Percentiles rank a stretch among this genome's conserved stretches.
These are phyloP conservation scores for Cylindrotheca fusiformis DNA, from an alignment of 108 stramenopile genomes.

Conservation along the genomic window DNA sequence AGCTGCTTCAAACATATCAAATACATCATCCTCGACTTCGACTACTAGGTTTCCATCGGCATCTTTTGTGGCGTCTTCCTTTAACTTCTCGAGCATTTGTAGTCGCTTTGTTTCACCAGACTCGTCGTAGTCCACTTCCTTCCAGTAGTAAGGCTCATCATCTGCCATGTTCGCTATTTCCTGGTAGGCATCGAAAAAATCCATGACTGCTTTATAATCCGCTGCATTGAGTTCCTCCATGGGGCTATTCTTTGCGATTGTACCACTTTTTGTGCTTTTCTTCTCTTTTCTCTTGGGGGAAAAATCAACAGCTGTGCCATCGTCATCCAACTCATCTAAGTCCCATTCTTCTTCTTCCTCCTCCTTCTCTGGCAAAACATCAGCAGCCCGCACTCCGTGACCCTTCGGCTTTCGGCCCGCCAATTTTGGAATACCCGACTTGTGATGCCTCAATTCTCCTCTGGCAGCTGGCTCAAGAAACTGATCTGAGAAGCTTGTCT, in stretches of 20 bases:
- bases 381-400: slow-evolving; percentile 39
- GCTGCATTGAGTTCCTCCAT: slow-evolving; percentile 15
- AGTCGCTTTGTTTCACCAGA: neutral
- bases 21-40: slow-evolving; percentile 34
- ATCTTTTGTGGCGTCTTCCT: slow-evolving; percentile 24
- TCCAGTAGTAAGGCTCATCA: slow-evolving; percentile 29
- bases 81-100: slow-evolving; percentile 14
- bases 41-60: slow-evolving; percentile 28
- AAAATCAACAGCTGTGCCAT: slow-evolving; percentile 16
- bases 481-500: slow-evolving; percentile 33
- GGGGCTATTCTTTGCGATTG: slow-evolving; percentile 16
- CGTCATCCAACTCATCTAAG: slow-evolving; percentile 21
- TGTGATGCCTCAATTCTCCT: slow-evolving; percentile 46
- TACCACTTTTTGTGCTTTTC: slow-evolving; percentile 10
- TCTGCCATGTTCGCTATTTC: slow-evolving; percentile 5
- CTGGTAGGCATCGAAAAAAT: slow-evolving; percentile 18
- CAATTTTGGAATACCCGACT: slow-evolving; percentile 64
- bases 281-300: slow-evolving; percentile 9
- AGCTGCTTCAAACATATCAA: slow-evolving; percentile 18
- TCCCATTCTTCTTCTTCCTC: slow-evolving; percentile 47
- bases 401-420: slow-evolving; percentile 56
- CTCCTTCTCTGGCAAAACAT: slow-evolving; percentile 3
- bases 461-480: slow-evolving; percentile 43
- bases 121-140: slow-evolving; percentile 26
- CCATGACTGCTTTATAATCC: slow-evolving; percentile 13